A percentile compares a stretch with the other conserved stretches of the same genome.
phyloP scores from a whole-genome alignment of 495 filamentous ascomycete genomes.

The Cercophora sp. region DNA sequence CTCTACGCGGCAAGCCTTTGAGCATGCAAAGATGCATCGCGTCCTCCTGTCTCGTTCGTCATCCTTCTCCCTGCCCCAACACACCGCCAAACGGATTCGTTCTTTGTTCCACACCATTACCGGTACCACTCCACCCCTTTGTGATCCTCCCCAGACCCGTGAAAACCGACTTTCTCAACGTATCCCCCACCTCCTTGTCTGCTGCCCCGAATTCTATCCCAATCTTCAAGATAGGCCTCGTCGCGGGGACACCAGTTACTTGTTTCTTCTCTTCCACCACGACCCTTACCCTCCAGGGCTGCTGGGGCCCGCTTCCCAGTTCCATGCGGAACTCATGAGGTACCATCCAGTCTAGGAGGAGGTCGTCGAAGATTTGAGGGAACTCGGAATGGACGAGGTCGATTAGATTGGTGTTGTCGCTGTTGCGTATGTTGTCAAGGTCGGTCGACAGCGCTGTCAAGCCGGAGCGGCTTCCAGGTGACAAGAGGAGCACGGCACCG shows the following conservation, averaged over 20 bases:
- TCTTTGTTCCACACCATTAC: too few relatives aligned
- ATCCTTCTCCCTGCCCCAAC: too few relatives aligned
- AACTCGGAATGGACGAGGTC: constrained; percentile 3
- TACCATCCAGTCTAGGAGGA: not conserved
- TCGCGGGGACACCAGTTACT: not conserved
- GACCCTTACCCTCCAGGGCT: not conserved
- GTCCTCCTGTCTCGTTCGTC: too few relatives aligned
- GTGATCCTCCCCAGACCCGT: not conserved
- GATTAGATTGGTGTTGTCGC: not conserved
- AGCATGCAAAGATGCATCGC: too few relatives aligned
- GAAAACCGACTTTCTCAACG: not conserved
- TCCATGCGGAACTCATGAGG: not conserved
- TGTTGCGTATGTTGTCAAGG: not conserved
- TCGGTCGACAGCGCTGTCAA: not conserved
- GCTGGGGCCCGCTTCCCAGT: not conserved
- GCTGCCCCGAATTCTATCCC: not conserved
- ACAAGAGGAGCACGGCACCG: not conserved
- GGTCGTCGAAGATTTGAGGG: not conserved
- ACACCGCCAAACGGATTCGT: too few relatives aligned
- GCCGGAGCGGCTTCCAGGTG: not conserved
- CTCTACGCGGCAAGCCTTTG: too few relatives aligned
- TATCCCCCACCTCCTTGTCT: not conserved
- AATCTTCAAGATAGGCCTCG: not conserved
- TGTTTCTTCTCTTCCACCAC: not conserved
- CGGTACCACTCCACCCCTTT: not conserved